Evolutionary conservation across 305 asterid species (phyloP).

Genomic region (Plantago rigida): DNA sequence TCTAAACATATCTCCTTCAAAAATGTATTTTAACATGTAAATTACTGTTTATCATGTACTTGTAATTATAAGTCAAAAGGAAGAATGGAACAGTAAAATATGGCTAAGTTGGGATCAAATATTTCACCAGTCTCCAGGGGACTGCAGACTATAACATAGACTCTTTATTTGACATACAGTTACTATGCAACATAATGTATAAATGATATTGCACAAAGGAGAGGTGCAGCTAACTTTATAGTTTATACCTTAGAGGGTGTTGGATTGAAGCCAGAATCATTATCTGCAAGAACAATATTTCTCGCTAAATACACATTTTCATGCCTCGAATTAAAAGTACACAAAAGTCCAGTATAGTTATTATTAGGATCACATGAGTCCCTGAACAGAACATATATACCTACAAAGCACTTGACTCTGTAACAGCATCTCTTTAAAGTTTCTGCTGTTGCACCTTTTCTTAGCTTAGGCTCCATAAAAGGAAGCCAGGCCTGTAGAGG

Average conservation of each 20-base stretch:
- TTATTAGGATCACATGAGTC: neutral
- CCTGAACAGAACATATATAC: slow-evolving; percentile 30
- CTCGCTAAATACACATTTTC: slow-evolving; percentile 13
- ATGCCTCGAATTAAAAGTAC: neutral
- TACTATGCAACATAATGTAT: neutral
- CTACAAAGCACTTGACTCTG: slow-evolving; percentile 74
- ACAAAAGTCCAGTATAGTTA: neutral
- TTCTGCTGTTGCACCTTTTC: slow-evolving; percentile 38
- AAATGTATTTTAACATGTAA: no score
- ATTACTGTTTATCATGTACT: no score
- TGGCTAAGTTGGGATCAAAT: neutral
- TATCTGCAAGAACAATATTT: slow-evolving; percentile 42
- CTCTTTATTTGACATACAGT: neutral
- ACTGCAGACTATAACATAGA: neutral
- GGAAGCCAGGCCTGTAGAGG: slow-evolving; percentile 58
- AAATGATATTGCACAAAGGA: neutral
- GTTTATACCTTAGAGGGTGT: slow-evolving; percentile 60
- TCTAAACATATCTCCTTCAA: no score
- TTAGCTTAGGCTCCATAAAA: slow-evolving; percentile 65
- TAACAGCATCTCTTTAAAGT: slow-evolving; percentile 43
- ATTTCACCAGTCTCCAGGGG: neutral
- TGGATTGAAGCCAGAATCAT: slow-evolving; percentile 73
- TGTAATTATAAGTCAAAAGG: no score
- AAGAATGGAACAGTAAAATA: neutral
- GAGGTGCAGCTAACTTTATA: slow-evolving; percentile 7